phyloP scores from a whole-genome alignment of 306 rosid species.

The Casuarina cunninghamiana region DNA sequence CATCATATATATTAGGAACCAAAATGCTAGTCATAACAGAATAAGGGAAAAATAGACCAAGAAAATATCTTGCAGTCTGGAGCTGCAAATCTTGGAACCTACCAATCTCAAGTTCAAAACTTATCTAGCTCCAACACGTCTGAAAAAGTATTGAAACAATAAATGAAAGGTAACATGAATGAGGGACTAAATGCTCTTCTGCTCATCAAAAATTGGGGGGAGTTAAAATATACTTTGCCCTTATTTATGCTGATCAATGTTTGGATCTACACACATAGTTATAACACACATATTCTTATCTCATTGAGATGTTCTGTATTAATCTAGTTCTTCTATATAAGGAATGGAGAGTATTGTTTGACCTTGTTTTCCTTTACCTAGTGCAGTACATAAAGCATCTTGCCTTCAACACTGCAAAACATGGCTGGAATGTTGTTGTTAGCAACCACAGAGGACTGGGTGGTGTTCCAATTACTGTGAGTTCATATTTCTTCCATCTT shows the following conservation, averaged over 20 bases:
- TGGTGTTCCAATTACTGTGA: slow-evolving; percentile 91
- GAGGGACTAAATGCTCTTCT: background rate
- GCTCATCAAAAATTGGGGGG: background rate
- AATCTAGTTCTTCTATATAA: background rate
- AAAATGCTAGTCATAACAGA: no score
- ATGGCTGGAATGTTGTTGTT: slow-evolving; percentile 83
- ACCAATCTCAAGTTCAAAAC: background rate
- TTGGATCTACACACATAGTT: background rate
- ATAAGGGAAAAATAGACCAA: no score
- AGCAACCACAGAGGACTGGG: slow-evolving; percentile 95
- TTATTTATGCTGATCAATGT: background rate
- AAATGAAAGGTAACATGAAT: background rate
- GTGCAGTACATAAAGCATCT: slow-evolving; percentile 92
- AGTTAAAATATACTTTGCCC: background rate
- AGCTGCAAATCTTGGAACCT: background rate
- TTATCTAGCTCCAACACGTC: background rate
- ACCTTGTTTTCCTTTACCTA: slow-evolving; percentile 19
- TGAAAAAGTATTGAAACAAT: background rate
- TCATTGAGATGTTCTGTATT: background rate
- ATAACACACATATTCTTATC: background rate
- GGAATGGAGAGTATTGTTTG: slow-evolving; percentile 24
- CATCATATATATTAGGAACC: no score
- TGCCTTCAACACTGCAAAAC: slow-evolving; percentile 70
- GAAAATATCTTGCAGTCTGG: no score
- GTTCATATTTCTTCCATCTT: slow-evolving; percentile 30